Percentiles rank a stretch among this genome's conserved stretches.
Conservation (phyloP, 352 stramenopile species). For the Phytophthora lateralis region DNA sequence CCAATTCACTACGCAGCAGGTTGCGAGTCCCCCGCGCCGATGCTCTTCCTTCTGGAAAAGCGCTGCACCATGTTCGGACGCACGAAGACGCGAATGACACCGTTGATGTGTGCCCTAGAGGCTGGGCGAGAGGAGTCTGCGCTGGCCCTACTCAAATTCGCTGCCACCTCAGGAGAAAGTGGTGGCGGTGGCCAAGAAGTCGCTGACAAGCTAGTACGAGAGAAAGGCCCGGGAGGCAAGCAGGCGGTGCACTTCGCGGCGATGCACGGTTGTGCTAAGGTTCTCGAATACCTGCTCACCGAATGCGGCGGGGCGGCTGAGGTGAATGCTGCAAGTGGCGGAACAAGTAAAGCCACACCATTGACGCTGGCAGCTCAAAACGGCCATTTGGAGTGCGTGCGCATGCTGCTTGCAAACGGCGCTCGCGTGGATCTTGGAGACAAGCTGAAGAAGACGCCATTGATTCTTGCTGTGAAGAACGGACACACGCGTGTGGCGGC, state of each 20-base stretch:
- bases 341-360: slow-evolving; percentile 54
- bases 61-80: slow-evolving; percentile 59
- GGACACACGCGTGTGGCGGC: slow-evolving; percentile 58
- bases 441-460: slow-evolving; percentile 81
- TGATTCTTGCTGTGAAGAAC: slow-evolving; percentile 83
- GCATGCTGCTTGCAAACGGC: slow-evolving; percentile 51
- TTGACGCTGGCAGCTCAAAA: slow-evolving; percentile 64
- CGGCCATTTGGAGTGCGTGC: slow-evolving; percentile 63
- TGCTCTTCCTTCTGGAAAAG: slow-evolving; percentile 67
- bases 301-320: slow-evolving; percentile 47
- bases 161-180: slow-evolving; percentile 28
- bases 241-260: slow-evolving; percentile 72
- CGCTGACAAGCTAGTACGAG: slow-evolving; percentile 45
- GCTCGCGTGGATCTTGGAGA: slow-evolving; percentile 67
- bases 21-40: slow-evolving; percentile 53
- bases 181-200: slow-evolving; percentile 47
- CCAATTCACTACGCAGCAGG: slow-evolving; percentile 72
- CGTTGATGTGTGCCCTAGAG: slow-evolving; percentile 61
- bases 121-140: slow-evolving; percentile 59
- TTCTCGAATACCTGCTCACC: slow-evolving; percentile 55
- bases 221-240: slow-evolving; percentile 56
- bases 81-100: slow-evolving; percentile 67
- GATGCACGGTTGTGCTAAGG: slow-evolving; percentile 42
- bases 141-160: slow-evolving; percentile 54
- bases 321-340: slow-evolving; percentile 47